Conservation (phyloP, 768 basidiomycete species). For the Cubamyces sp. region DNA sequence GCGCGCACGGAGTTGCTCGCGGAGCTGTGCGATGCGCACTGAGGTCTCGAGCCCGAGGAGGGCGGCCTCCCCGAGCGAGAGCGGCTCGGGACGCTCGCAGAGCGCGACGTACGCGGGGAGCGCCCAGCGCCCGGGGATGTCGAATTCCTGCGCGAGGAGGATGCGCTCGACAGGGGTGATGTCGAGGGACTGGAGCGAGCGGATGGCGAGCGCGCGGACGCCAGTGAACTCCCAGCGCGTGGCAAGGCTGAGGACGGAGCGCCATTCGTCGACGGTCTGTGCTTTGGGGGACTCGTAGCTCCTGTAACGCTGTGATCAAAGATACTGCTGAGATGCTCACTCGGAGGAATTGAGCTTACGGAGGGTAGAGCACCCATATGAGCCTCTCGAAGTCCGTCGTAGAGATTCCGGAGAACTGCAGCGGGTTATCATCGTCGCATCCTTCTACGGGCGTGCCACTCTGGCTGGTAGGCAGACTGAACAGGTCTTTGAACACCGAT, state of each 20-base stretch:
- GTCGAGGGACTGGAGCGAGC: constrained; percentile 43
- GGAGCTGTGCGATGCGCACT: constrained; percentile 42
- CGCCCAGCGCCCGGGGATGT: constrained; percentile 39
- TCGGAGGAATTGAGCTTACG: constrained; percentile 39
- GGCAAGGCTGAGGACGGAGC: constrained; percentile 43
- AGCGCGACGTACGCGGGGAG: constrained; percentile 41
- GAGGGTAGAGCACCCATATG: constrained; percentile 66
- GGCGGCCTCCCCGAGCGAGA: constrained; percentile 44
- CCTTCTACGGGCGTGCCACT: constrained; percentile 29
- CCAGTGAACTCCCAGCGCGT: constrained; percentile 45
- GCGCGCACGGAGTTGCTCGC: constrained; percentile 35
- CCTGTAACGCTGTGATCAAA: constrained; percentile 37
- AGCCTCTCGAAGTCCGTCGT: constrained; percentile 57
- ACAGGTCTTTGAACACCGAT: constrained; percentile 31
- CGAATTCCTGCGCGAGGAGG: constrained; percentile 42
- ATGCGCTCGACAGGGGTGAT: constrained; percentile 44
- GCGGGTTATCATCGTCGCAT: constrained; percentile 33
- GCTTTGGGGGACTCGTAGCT: constrained; percentile 57
- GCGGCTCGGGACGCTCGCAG: constrained; percentile 41
- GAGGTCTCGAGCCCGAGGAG: constrained; percentile 46
- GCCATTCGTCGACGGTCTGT: constrained; percentile 44
- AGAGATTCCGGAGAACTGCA: constrained; percentile 46
- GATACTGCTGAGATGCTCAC: not conserved
- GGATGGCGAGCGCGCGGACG: constrained; percentile 44
- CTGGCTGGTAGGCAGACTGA: constrained; percentile 26